Base-by-base conservation (phyloP, 2,329 filamentous ascomycete genomes). In the Lasiodiplodia hormozganensis region DNA sequence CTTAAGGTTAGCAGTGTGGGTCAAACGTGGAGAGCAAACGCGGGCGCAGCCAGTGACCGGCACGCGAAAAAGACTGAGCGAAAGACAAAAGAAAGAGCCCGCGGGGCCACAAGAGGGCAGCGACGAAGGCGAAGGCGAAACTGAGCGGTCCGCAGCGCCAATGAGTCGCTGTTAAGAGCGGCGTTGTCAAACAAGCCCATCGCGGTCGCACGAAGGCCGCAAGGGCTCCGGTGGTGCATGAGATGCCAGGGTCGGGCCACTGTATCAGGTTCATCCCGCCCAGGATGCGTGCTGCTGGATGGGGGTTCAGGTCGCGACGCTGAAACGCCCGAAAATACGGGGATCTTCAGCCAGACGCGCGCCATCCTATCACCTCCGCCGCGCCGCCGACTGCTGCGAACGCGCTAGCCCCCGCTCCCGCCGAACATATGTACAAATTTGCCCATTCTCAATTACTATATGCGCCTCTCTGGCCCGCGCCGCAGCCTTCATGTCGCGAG, bases 211-310 rank as follows among this genome's bases (percentile, higher is more conserved):
- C 60, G 28, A 52, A 38, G 58, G 14, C 58, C 38, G 58, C 58
- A 62, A 62, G 58, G 60, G 43, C 23, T 31, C 58, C 11, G 31
- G 28, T 51, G 47, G 11, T 12, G 60, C 60, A 64, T 64, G 60
- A 64, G 47, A 64, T 52, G 60, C 60, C 60, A 64, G 60, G 60
- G 60, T 47, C 60, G 60, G 60, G 60, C 60, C 60, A 64, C 52
- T 64, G 60, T 64, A 52, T 64, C 60, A 64, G 60, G 43, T 64
- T 62, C 58, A 23, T 49, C 58, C 31, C 25, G 6, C 40, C 34
- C n/a, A 47, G 16, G 60, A 23, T 36, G 60, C 10, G 60, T 49
- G 47, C 43, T 64, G 47, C 57, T 47, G 38, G 38, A 49, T 64
- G 60, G 60, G 51, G 60, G 51, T 62, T 51, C 57, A 60, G 38